phyloP scores from a whole-genome alignment of 345 rosid genomes.

The Kandelia obovata region DNA sequence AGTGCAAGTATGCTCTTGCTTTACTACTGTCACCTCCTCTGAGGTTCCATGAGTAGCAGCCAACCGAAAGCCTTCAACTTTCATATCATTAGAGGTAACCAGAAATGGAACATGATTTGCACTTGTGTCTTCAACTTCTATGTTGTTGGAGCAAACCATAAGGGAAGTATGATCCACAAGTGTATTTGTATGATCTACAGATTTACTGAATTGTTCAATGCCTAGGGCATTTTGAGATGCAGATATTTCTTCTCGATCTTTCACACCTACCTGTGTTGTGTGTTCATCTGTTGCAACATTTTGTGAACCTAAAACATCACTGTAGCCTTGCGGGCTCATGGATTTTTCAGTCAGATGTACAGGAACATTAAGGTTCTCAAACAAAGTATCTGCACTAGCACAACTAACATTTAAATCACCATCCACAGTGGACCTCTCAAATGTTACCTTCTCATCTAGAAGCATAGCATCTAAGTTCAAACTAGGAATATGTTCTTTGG shows the following conservation, averaged over 20 bases:
- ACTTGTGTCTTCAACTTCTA: background rate
- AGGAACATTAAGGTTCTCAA: conserved; percentile 11
- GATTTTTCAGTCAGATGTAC: conserved; percentile 20
- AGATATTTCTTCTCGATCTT: conserved; percentile 21
- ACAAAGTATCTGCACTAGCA: conserved; percentile 1
- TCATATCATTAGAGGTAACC: conserved; percentile 4
- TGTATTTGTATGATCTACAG: conserved; percentile 16
- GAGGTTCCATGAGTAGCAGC: conserved; percentile 25
- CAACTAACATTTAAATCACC: conserved; percentile 5
- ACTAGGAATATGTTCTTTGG: conserved; percentile 20
- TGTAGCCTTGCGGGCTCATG: conserved; percentile 15
- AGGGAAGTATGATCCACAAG: conserved; percentile 21
- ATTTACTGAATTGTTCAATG: conserved; percentile 28
- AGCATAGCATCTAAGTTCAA: conserved; percentile 22
- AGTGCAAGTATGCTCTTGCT: conserved; percentile 30
- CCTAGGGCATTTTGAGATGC: conserved; percentile 17
- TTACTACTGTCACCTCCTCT: conserved; percentile 31
- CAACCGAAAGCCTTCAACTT: conserved; percentile 18
- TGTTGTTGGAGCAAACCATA: background rate
- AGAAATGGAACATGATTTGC: conserved; percentile 18
- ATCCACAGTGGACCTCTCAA: conserved; percentile 18
- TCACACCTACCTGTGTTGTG: conserved; percentile 11
- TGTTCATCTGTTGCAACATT: conserved; percentile 14
- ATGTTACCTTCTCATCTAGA: conserved; percentile 23
- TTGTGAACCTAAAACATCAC: conserved; percentile 17